Conservation (phyloP, 306 rosid genomes). For the Dalbergia cultrata region DNA sequence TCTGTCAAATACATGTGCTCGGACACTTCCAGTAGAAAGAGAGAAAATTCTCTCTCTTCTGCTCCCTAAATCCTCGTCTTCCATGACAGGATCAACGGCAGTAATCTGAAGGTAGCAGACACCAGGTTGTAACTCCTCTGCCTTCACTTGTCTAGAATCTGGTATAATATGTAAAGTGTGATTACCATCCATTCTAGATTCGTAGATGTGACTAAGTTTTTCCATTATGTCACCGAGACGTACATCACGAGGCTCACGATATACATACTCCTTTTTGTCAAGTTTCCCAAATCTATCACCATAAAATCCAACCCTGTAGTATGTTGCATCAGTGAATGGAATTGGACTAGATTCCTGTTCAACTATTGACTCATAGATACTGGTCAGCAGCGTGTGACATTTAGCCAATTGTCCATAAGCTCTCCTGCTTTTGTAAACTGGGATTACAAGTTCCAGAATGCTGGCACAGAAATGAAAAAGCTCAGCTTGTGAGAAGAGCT, state of each 20-base stretch:
- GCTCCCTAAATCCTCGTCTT: constrained; percentile 97
- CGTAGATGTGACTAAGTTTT: constrained; percentile 92
- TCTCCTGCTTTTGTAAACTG: constrained; percentile 95
- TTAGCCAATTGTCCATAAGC: constrained; percentile 91
- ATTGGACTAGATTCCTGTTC: constrained; percentile 98
- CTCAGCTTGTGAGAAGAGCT: constrained; percentile 97
- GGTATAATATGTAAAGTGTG: constrained; percentile 91
- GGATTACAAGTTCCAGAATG: constrained; percentile 95
- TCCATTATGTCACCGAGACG: constrained; percentile 99
- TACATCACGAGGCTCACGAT: constrained; percentile 97
- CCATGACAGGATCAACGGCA: constrained; percentile 98
- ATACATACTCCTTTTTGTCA: constrained; percentile 86
- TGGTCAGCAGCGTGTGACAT: constrained; percentile 90
- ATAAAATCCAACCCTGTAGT: constrained; percentile 95
- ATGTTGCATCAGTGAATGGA: constrained; percentile 96
- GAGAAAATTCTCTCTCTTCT: constrained; percentile 94
- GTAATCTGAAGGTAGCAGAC: constrained; percentile 96
- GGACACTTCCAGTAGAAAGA: constrained; percentile 92
- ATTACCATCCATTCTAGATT: constrained; percentile 91
- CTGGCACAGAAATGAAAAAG: constrained; percentile 97
- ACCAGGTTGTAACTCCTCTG: constrained; percentile 95
- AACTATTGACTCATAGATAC: constrained; percentile 89
- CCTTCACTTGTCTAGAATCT: constrained; percentile 97
- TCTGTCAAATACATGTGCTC: constrained; percentile 95
- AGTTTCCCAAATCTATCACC: constrained; percentile 90